Conservation (phyloP, 225 moss, liverwort and hornwort genomes). For the Physcomitrium patens region DNA sequence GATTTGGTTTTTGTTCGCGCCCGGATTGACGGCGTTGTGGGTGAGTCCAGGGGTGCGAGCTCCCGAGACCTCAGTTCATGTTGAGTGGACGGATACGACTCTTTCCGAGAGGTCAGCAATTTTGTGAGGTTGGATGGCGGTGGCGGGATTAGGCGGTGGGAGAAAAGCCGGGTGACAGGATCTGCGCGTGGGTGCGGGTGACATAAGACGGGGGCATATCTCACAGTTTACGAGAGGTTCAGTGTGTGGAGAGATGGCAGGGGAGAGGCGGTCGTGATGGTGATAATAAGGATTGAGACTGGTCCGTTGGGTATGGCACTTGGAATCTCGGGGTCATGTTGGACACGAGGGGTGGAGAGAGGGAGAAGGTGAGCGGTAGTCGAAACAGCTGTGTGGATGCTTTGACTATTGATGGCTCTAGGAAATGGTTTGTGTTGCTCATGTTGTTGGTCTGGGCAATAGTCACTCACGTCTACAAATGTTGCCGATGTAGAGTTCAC, state of each 20-base stretch:
- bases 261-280: not conserved
- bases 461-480: slow-evolving; percentile 24
- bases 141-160: slow-evolving; percentile 5
- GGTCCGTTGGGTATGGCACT: slow-evolving; percentile 17
- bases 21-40: not conserved
- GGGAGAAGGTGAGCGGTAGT: not conserved
- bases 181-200: not conserved
- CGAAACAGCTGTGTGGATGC: not conserved
- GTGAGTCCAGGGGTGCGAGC: not conserved
- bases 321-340: slow-evolving; percentile 37
- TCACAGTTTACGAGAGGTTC: not conserved
- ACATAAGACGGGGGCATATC: no score
- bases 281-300: slow-evolving; percentile 19
- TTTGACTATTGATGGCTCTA: slow-evolving; percentile 8
- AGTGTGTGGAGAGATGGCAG: not conserved
- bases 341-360: not conserved
- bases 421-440: not conserved
- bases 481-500: not conserved
- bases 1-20: not conserved
- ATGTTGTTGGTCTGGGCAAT: not conserved
- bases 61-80: not conserved
- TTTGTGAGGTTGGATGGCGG: slow-evolving; percentile 27
- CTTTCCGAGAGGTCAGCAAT: not conserved
- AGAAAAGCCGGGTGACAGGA: not conserved
- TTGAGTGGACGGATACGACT: no score